Evolutionary conservation across 306 rosid species (phyloP).

Genomic region (Cucurbita moschata): DNA sequence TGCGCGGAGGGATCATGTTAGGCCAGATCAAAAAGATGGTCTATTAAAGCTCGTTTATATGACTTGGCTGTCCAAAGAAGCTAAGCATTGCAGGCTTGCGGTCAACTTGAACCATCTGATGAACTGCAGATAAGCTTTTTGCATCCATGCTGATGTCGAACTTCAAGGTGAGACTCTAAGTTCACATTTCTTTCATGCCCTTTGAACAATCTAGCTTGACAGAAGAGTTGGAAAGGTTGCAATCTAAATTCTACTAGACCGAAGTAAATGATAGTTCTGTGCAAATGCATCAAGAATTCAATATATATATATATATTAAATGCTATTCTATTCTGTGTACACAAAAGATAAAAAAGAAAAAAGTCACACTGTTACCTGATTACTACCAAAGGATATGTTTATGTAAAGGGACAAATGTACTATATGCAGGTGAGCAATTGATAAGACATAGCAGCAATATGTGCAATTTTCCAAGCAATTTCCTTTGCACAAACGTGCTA

Average conservation of each 20-base stretch:
- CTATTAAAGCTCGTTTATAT: conserved; percentile 51
- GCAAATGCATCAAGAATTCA: neutral
- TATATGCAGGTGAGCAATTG: neutral
- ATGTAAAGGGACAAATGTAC: neutral
- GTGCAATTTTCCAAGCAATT: neutral
- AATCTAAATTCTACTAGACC: conserved; percentile 61
- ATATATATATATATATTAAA: neutral
- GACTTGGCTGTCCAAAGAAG: conserved; percentile 48
- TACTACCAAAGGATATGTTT: neutral
- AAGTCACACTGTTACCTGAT: neutral
- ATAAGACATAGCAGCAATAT: conserved; percentile 1
- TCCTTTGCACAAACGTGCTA: neutral
- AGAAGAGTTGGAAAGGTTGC: conserved; percentile 43
- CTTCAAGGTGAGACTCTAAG: conserved; percentile 24
- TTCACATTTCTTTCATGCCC: conserved; percentile 56
- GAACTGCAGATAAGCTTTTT: conserved; percentile 59
- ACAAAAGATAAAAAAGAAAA: neutral
- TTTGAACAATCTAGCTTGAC: conserved; percentile 54
- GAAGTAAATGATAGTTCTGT: neutral
- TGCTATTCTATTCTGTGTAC: neutral
- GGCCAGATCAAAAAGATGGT: conserved; percentile 52
- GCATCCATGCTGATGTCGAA: conserved; percentile 64
- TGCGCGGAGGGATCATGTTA: conserved; percentile 53
- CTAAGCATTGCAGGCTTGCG: conserved; percentile 3
- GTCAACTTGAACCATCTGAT: conserved; percentile 50